Evolutionary conservation across 331 rosid genomes (phyloP).

Genomic region (Quercus tomentella): DNA sequence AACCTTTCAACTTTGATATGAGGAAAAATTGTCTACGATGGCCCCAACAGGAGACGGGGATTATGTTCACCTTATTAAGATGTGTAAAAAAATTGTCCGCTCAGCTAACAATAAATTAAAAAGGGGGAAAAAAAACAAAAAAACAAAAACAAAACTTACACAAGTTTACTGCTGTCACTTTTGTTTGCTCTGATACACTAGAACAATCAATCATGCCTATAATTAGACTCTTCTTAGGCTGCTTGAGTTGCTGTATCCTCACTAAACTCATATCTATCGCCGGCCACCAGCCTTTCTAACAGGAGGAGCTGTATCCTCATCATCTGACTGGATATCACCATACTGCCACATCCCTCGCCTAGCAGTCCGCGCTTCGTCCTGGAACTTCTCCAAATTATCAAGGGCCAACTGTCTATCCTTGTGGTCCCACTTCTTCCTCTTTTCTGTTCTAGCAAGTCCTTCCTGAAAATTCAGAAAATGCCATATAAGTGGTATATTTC

Average conservation of each 20-base stretch:
- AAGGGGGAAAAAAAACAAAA: background rate
- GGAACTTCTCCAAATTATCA: conserved; percentile 72
- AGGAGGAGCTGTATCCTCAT: conserved; percentile 69
- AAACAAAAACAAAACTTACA: conserved; percentile 48
- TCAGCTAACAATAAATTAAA: conserved; percentile 38
- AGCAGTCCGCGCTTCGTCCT: conserved; percentile 65
- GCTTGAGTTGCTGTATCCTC: conserved; percentile 25
- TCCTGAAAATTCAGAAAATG: conserved; percentile 52
- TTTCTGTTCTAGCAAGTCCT: conserved; percentile 83
- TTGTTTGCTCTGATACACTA: conserved; percentile 32
- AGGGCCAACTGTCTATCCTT: conserved; percentile 68
- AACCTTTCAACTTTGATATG: background rate
- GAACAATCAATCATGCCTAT: conserved; percentile 36
- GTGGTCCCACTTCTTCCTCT: conserved; percentile 69
- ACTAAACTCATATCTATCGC: conserved; percentile 36
- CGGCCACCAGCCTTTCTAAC: conserved; percentile 67
- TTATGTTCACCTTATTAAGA: conserved; percentile 51
- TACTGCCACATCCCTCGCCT: conserved; percentile 93
- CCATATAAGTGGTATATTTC: background rate
- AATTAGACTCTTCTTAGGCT: conserved; percentile 30
- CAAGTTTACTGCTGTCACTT: conserved; percentile 37
- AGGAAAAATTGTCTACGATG: conserved; percentile 26
- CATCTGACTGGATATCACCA: conserved; percentile 87
- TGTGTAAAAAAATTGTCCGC: conserved; percentile 40
- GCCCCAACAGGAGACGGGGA: conserved; percentile 22